Conservation (phyloP, 805 yeast genomes). For the Pichia gijzeniarum region DNA sequence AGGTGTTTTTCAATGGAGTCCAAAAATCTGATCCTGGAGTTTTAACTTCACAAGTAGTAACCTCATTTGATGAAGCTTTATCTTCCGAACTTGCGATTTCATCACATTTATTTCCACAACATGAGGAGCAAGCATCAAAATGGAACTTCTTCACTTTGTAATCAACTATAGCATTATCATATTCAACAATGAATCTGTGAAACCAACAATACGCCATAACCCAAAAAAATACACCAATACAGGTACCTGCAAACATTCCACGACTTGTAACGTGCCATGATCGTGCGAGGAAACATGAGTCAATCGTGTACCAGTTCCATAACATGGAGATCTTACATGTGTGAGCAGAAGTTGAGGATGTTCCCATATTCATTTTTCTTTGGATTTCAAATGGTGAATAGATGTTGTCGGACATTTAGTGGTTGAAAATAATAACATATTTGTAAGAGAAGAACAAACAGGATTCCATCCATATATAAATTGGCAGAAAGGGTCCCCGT, state of each 20-base stretch:
- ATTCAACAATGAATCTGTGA: slow-evolving; percentile 48
- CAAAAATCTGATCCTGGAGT: slow-evolving; percentile 14
- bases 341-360: slow-evolving; percentile 4
- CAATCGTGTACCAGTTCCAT: slow-evolving; percentile 71
- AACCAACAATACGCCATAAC: slow-evolving; percentile 53
- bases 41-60: not conserved
- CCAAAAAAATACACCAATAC: slow-evolving; percentile 59
- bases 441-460: no score
- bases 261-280: slow-evolving; percentile 56
- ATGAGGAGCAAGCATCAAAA: not conserved
- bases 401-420: not conserved
- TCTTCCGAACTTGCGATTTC: not conserved
- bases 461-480: no score
- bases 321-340: slow-evolving; percentile 39
- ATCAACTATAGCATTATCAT: slow-evolving; percentile 35
- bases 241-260: slow-evolving; percentile 67
- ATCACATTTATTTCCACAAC: slow-evolving; percentile 8
- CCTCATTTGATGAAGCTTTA: not conserved
- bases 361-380: slow-evolving; percentile 17
- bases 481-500: no score
- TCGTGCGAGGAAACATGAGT: slow-evolving; percentile 55
- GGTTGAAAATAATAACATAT: no score
- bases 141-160: slow-evolving; percentile 12
- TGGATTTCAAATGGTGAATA: slow-evolving; percentile 13
- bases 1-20: slow-evolving; percentile 21